These are phyloP conservation scores for Urochloa ruziziensis DNA, from an alignment of 176 grass and related monocot genomes.

Conservation along the genomic window DNA sequence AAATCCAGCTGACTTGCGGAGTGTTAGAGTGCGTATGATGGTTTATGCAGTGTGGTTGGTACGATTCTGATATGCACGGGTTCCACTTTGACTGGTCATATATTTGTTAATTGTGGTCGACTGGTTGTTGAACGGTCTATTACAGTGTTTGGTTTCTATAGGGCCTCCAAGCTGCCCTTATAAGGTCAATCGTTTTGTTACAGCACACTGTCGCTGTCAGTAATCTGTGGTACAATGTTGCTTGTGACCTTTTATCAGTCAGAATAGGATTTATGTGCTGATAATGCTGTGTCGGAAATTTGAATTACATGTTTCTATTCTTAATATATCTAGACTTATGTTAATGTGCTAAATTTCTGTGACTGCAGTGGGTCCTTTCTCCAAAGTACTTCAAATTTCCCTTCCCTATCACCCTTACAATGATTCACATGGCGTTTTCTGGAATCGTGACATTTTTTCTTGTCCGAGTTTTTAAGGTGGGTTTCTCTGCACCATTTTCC, in stretches of 20 bases:
- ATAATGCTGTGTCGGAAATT: not conserved
- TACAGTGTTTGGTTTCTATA: not conserved
- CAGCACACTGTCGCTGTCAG: not conserved
- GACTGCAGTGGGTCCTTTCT: constrained; percentile 92
- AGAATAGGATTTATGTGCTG: not conserved
- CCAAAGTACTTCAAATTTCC: constrained; percentile 99
- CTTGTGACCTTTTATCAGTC: not conserved
- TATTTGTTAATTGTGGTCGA: not conserved
- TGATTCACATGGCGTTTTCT: constrained; percentile 99
- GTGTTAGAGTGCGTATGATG: not conserved
- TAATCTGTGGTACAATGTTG: constrained; percentile 7
- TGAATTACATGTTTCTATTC: not conserved
- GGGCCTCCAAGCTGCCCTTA: not conserved
- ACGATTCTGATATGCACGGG: not conserved
- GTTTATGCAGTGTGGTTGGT: constrained; percentile 1
- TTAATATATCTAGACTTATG: not conserved
- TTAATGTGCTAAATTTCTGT: not conserved
- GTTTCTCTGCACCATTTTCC: constrained; percentile 26
- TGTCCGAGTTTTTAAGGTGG: constrained; percentile 97
- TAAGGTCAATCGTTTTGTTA: not conserved
- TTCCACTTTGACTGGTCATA: not conserved
- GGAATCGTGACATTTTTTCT: constrained; percentile 81
- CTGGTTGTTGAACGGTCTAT: constrained; percentile 17
- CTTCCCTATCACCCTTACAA: constrained; percentile 95
- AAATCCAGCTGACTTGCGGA: not conserved